Evolutionary conservation across 176 grass and related monocot species (phyloP).

Genomic region (Triticum turgidum): DNA sequence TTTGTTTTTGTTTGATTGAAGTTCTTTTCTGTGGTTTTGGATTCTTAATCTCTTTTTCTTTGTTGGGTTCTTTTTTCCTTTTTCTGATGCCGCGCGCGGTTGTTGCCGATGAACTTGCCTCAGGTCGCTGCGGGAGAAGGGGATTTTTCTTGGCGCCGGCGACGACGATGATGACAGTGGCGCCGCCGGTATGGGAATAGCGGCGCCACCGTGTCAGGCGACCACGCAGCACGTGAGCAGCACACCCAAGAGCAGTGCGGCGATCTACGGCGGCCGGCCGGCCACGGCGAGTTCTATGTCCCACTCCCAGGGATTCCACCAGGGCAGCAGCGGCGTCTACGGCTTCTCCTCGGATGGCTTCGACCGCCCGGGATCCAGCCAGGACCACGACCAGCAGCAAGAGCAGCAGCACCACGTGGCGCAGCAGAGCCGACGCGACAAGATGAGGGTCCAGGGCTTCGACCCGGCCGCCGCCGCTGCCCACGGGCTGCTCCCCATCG

Average conservation of each 20-base stretch:
- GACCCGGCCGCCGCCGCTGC: conserved; percentile 41
- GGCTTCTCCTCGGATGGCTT: conserved; percentile 65
- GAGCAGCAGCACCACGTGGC: conserved; percentile 76
- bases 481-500: conserved; percentile 56
- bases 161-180: conserved; percentile 56
- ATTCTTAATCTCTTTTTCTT: background rate
- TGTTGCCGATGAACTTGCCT: background rate
- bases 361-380: conserved; percentile 48
- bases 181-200: conserved; percentile 82
- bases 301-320: conserved; percentile 94
- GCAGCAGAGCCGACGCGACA: conserved; percentile 91
- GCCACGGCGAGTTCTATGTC: conserved; percentile 74
- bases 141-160: conserved; percentile 35
- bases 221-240: conserved; percentile 44
- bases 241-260: conserved; percentile 26
- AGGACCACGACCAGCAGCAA: conserved; percentile 37
- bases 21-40: background rate
- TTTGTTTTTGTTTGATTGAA: background rate
- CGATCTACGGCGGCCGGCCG: conserved; percentile 26
- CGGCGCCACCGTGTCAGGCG: conserved; percentile 54
- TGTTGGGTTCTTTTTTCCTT: background rate
- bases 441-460: conserved; percentile 85
- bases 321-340: conserved; percentile 67
- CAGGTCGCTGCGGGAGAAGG: conserved; percentile 21
- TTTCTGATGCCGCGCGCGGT: background rate